Percentiles rank a stretch among this genome's conserved stretches.
Evolutionary conservation across 2,329 filamentous ascomycete species (phyloP).

Genomic region (Phyllosticta paracitricarpa): DNA sequence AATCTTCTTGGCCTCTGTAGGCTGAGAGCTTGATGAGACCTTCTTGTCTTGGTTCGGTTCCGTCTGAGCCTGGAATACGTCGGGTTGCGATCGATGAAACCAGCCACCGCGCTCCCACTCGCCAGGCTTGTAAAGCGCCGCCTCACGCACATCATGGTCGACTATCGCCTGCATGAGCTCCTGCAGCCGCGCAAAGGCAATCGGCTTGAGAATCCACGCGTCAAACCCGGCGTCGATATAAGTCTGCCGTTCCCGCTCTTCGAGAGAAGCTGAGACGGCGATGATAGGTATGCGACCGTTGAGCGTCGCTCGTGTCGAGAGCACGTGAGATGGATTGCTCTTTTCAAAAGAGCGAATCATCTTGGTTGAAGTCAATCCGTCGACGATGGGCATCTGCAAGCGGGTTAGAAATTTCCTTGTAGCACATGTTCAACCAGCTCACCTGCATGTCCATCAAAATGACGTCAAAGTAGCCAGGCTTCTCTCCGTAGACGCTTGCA

Average conservation of each 20-base stretch:
- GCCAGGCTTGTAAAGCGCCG: slow-evolving; percentile 60
- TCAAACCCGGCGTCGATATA: slow-evolving; percentile 78
- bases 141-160: slow-evolving; percentile 46
- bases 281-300: slow-evolving; percentile 71
- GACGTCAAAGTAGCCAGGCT: slow-evolving; percentile 57
- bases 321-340: slow-evolving; percentile 35
- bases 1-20: neutral
- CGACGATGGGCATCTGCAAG: slow-evolving; percentile 78
- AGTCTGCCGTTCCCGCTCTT: slow-evolving; percentile 56
- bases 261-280: slow-evolving; percentile 73
- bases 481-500: slow-evolving; percentile 57
- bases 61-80: slow-evolving; percentile 29
- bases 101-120: slow-evolving; percentile 81
- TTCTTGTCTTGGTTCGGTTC: slow-evolving; percentile 16
- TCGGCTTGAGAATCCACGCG: slow-evolving; percentile 83
- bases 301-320: slow-evolving; percentile 48
- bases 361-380: slow-evolving; percentile 71
- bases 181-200: slow-evolving; percentile 67
- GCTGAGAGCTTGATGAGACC: neutral
- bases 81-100: slow-evolving; percentile 47
- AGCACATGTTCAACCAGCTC: slow-evolving; percentile 20
- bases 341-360: slow-evolving; percentile 70
- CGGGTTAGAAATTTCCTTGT: neutral
- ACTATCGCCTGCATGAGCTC: slow-evolving; percentile 60
- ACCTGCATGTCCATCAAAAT: slow-evolving; percentile 92